phyloP scores from a whole-genome alignment of 768 basidiomycete genomes.

The Pulveroboletus sp. region DNA sequence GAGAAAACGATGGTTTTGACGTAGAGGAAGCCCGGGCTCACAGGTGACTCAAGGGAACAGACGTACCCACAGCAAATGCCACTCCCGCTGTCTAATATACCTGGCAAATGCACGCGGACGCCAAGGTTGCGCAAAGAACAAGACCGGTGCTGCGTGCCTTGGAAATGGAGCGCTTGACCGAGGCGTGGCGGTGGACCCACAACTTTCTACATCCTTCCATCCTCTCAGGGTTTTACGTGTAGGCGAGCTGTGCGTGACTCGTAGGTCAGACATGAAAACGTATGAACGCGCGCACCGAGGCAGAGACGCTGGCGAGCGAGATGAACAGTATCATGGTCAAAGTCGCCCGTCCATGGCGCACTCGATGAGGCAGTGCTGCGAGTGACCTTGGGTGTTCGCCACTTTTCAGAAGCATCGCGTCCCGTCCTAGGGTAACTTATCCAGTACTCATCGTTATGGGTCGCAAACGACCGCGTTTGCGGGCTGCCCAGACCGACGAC shows the following conservation, averaged over 20 bases:
- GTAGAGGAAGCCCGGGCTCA: background rate
- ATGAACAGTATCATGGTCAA: too few species aligned
- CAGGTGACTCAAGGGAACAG: background rate
- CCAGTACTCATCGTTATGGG: slow-evolving; percentile 15
- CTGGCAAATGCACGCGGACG: background rate
- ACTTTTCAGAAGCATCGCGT: slow-evolving; percentile 5
- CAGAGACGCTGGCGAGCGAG: background rate
- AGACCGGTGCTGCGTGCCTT: background rate
- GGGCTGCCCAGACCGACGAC: slow-evolving; percentile 32
- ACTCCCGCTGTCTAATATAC: slow-evolving; percentile 5
- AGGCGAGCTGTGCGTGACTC: background rate
- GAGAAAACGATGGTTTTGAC: background rate
- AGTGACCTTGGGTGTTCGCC: background rate
- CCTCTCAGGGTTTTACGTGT: background rate
- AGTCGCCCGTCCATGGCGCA: too few species aligned
- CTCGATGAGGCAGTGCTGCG: background rate
- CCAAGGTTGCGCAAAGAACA: background rate
- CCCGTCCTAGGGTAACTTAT: background rate
- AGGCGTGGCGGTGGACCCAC: slow-evolving; percentile 8
- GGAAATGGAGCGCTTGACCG: background rate
- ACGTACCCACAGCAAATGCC: background rate
- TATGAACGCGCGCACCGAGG: background rate
- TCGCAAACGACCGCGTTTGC: slow-evolving; percentile 48
- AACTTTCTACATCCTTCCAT: slow-evolving; percentile 1
- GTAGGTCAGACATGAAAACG: background rate